A percentile compares a stretch with the other conserved stretches of the same genome.
These are phyloP conservation scores for Fusarium musae DNA, from an alignment of 2,329 filamentous ascomycete genomes.

Conservation along the genomic window DNA sequence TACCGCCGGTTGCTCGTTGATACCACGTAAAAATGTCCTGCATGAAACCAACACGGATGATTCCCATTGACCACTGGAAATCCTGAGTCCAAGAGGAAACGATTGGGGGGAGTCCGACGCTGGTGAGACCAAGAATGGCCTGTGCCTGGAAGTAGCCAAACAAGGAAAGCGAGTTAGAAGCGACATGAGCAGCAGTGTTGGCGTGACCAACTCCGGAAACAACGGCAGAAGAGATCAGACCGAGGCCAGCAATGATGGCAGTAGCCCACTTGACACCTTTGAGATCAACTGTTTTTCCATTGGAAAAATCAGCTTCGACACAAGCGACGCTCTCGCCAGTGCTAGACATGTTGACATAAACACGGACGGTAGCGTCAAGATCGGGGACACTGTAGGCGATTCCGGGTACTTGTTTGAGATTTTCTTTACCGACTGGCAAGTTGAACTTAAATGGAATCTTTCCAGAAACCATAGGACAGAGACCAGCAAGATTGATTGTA, in stretches of 20 bases:
- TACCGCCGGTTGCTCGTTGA: conserved; percentile 90
- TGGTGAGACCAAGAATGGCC: conserved; percentile 87
- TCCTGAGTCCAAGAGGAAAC: conserved; percentile 96
- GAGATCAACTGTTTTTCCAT: conserved; percentile 91
- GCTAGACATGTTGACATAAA: conserved; percentile 80
- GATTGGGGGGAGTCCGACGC: conserved; percentile 84
- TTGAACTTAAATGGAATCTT: conserved; percentile 81
- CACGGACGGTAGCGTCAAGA: conserved; percentile 84
- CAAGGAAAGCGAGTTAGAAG: conserved; percentile 91
- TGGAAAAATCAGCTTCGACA: conserved; percentile 87
- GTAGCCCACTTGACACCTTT: conserved; percentile 90
- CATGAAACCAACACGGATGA: conserved; percentile 88
- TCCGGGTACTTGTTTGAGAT: conserved; percentile 75
- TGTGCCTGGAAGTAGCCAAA: conserved; percentile 96
- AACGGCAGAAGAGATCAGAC: conserved; percentile 84
- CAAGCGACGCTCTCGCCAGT: conserved; percentile 77
- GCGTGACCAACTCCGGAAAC: conserved; percentile 91
- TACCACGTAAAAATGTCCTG: conserved; percentile 95
- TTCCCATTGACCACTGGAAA: conserved; percentile 98
- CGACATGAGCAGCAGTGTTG: conserved; percentile 94
- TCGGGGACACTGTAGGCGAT: conserved; percentile 93
- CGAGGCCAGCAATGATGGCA: conserved; percentile 86
- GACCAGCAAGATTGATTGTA: conserved; percentile 72
- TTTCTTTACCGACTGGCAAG: conserved; percentile 65
- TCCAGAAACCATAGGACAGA: conserved; percentile 92